A percentile compares a stretch with the other conserved stretches of the same genome.
Conservation (phyloP, 1,139 yeast genomes). For the Candida neerlandica region DNA sequence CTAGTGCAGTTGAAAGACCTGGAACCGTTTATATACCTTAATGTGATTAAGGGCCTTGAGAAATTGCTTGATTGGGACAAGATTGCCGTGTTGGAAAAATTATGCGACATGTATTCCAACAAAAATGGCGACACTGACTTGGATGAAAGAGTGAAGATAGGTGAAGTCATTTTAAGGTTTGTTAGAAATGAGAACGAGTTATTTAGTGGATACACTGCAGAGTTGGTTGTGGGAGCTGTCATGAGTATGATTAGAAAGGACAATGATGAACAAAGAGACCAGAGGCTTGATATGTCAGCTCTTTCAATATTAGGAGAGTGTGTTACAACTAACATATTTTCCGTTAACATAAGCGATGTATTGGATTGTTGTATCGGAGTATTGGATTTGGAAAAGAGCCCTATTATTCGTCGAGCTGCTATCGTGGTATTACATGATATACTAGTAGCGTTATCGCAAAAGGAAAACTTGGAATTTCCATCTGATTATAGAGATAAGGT, state of each 20-base stretch:
- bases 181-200: conserved; percentile 53
- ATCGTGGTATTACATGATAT: conserved; percentile 70
- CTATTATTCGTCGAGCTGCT: conserved; percentile 72
- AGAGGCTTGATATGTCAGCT: conserved; percentile 77
- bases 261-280: conserved; percentile 42
- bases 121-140: conserved; percentile 32
- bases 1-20: conserved; percentile 68
- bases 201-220: conserved; percentile 43
- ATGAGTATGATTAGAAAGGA: conserved; percentile 41
- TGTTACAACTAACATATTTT: conserved; percentile 61
- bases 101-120: conserved; percentile 46
- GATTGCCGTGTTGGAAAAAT: conserved; percentile 36
- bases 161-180: conserved; percentile 74
- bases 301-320: conserved; percentile 77
- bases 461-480: conserved; percentile 53
- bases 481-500: conserved; percentile 45
- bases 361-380: conserved; percentile 80
- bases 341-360: conserved; percentile 51
- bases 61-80: conserved; percentile 53
- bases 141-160: conserved; percentile 73
- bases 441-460: conserved; percentile 45
- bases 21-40: conserved; percentile 86
- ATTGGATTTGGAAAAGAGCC: conserved; percentile 54
- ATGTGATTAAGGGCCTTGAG: conserved; percentile 77
- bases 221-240: conserved; percentile 31